Evolutionary conservation across 2,329 filamentous ascomycete species (phyloP).

Genomic region (Cladosporium halotolerans): DNA sequence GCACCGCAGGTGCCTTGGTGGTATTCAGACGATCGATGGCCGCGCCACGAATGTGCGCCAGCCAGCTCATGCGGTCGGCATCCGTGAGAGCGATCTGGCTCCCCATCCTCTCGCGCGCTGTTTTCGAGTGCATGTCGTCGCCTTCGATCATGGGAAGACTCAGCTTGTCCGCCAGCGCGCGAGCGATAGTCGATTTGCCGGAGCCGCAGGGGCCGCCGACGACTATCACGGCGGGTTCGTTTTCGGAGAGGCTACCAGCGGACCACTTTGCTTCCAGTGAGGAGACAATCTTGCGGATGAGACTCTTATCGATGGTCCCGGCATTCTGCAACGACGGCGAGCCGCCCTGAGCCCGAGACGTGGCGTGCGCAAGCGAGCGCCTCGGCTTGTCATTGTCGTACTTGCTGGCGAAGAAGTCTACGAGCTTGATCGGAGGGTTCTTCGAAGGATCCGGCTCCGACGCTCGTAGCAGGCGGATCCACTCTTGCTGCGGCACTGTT

Average conservation of each 20-base stretch:
- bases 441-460: constrained; percentile 37
- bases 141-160: constrained; percentile 37
- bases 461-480: constrained; percentile 40
- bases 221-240: constrained; percentile 27
- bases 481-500: constrained; percentile 39
- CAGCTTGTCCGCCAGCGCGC: constrained; percentile 26
- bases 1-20: constrained; percentile 24
- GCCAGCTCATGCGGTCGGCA: constrained; percentile 22
- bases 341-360: constrained; percentile 28
- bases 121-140: constrained; percentile 33
- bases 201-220: constrained; percentile 38
- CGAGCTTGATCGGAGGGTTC: constrained; percentile 29
- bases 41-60: constrained; percentile 11
- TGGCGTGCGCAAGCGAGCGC: constrained; percentile 47
- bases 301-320: constrained; percentile 18
- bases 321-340: constrained; percentile 16
- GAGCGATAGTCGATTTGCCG: constrained; percentile 37
- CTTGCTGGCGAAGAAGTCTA: constrained; percentile 28
- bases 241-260: neutral
- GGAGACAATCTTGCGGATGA: constrained; percentile 22
- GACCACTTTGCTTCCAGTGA: constrained; percentile 15
- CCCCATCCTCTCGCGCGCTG: constrained; percentile 31
- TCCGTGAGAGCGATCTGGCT: constrained; percentile 29
- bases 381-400: constrained; percentile 30
- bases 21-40: constrained; percentile 14